A percentile compares a stretch with the other conserved stretches of the same genome.
Evolutionary conservation across 2,329 filamentous ascomycete species (phyloP).

Genomic region (Orbilia quercus): DNA sequence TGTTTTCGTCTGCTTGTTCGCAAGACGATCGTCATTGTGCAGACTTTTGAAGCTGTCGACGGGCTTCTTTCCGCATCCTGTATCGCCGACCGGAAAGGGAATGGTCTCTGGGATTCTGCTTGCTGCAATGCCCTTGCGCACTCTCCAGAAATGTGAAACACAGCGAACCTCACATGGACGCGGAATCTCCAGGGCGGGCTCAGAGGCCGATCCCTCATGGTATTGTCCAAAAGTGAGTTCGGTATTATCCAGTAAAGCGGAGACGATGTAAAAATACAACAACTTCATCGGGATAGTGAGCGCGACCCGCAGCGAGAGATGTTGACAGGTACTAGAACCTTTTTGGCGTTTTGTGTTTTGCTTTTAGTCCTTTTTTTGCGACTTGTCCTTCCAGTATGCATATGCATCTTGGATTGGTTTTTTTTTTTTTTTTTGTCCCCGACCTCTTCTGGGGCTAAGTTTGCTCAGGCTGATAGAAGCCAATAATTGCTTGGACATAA

Average conservation of each 20-base stretch:
- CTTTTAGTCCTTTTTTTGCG: slow-evolving; percentile 22
- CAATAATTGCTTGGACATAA: slow-evolving; percentile 39
- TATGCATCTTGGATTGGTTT: slow-evolving; percentile 44
- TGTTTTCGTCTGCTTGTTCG: too few relatives aligned
- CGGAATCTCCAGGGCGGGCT: slow-evolving; percentile 37
- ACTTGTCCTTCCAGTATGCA: slow-evolving; percentile 43
- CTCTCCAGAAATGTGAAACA: slow-evolving; percentile 29
- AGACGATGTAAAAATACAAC: slow-evolving; percentile 53
- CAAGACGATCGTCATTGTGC: slow-evolving; percentile 51
- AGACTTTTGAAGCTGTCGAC: slow-evolving; percentile 28
- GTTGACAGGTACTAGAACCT: slow-evolving; percentile 49
- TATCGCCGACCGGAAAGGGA: slow-evolving; percentile 52
- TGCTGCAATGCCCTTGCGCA: slow-evolving; percentile 20
- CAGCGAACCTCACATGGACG: slow-evolving; percentile 28
- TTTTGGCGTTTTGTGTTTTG: slow-evolving; percentile 32
- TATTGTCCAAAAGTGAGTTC: slow-evolving; percentile 55
- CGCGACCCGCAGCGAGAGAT: slow-evolving; percentile 7
- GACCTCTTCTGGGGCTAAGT: slow-evolving; percentile 32
- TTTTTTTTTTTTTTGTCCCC: too few relatives aligned
- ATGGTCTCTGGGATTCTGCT: slow-evolving; percentile 35
- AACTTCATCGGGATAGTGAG: slow-evolving; percentile 3
- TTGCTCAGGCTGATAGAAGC: slow-evolving; percentile 38
- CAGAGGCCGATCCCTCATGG: slow-evolving; percentile 44
- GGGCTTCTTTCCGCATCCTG: slow-evolving; percentile 22
- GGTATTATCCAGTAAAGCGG: slow-evolving; percentile 42